These are phyloP conservation scores for Aspergillus steynii DNA, from an alignment of 495 filamentous ascomycete species.

Conservation along the genomic window DNA sequence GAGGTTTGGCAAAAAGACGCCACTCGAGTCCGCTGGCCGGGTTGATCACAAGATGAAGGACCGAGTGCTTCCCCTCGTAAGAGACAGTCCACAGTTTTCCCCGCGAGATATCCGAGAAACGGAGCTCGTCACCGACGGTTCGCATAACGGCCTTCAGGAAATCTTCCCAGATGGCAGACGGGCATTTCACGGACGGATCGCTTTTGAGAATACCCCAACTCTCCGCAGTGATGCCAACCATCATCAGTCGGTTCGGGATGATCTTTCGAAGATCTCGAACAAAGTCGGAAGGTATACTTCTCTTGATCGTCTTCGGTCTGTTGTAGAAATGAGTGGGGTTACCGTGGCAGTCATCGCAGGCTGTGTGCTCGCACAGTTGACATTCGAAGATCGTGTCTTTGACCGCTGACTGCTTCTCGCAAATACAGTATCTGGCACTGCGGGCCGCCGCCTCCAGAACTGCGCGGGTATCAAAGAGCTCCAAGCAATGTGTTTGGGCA, in stretches of 20 bases:
- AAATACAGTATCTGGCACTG: conserved; percentile 54
- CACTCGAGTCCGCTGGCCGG: conserved; percentile 43
- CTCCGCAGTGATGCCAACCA: conserved; percentile 34
- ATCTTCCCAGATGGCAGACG: conserved; percentile 32
- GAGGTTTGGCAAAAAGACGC: conserved; percentile 54
- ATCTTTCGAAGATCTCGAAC: conserved; percentile 40
- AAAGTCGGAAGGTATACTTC: conserved; percentile 50
- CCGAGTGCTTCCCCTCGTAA: conserved; percentile 50
- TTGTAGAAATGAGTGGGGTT: conserved; percentile 57
- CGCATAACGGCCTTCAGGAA: conserved; percentile 33
- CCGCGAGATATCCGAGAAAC: conserved; percentile 47
- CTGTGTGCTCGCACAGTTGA: conserved; percentile 53
- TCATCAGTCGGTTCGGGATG: conserved; percentile 47
- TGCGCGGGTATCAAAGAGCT: conserved; percentile 5
- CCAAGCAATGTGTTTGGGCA: conserved; percentile 8
- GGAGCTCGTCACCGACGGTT: conserved; percentile 43
- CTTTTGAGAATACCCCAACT: conserved; percentile 25
- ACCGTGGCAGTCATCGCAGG: conserved; percentile 55
- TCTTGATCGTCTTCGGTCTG: conserved; percentile 20
- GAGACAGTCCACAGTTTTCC: conserved; percentile 51
- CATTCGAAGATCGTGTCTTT: conserved; percentile 48
- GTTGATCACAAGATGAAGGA: conserved; percentile 52
- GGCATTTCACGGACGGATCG: conserved; percentile 7
- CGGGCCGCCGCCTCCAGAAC: conserved; percentile 28
- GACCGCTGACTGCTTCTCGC: conserved; percentile 52